Evolutionary conservation across 2,329 filamentous ascomycete species (phyloP).

Genomic region (Aspergillaceae sp.): DNA sequence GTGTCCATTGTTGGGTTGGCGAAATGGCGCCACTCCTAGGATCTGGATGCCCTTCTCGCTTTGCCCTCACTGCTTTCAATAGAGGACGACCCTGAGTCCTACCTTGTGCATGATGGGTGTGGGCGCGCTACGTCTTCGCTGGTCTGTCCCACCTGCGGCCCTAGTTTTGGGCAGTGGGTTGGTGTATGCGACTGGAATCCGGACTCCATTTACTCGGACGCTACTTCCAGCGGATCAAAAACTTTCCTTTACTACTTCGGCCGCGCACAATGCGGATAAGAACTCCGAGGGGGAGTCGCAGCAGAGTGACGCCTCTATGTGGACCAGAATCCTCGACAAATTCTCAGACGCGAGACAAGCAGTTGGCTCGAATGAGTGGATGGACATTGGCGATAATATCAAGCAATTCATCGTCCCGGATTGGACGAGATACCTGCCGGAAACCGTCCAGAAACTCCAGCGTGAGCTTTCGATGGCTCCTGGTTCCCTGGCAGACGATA

Average conservation of each 20-base stretch:
- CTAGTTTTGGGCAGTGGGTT: slow-evolving; percentile 21
- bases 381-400: slow-evolving; percentile 45
- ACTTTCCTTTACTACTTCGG: slow-evolving; percentile 16
- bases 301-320: slow-evolving; percentile 30
- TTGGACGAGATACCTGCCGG: slow-evolving; percentile 71
- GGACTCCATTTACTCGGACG: slow-evolving; percentile 16
- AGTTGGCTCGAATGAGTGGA: slow-evolving; percentile 35
- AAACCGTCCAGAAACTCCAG: slow-evolving; percentile 72
- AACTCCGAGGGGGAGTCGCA: slow-evolving; percentile 4
- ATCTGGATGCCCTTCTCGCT: slow-evolving; percentile 13
- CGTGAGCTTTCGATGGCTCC: slow-evolving; percentile 78
- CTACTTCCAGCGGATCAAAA: slow-evolving; percentile 13
- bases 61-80: slow-evolving; percentile 8
- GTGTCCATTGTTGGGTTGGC: background rate
- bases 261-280: slow-evolving; percentile 5
- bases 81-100: slow-evolving; percentile 3
- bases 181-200: slow-evolving; percentile 16
- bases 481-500: slow-evolving; percentile 81
- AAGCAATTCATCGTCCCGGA: slow-evolving; percentile 67
- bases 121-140: slow-evolving; percentile 24
- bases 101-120: slow-evolving; percentile 25
- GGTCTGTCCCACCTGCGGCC: slow-evolving; percentile 28
- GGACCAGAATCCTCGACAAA: slow-evolving; percentile 44
- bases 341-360: slow-evolving; percentile 34
- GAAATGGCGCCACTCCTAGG: background rate